Evolutionary conservation across 2,329 filamentous ascomycete species (phyloP).

Genomic region (Epichloe uncinata): DNA sequence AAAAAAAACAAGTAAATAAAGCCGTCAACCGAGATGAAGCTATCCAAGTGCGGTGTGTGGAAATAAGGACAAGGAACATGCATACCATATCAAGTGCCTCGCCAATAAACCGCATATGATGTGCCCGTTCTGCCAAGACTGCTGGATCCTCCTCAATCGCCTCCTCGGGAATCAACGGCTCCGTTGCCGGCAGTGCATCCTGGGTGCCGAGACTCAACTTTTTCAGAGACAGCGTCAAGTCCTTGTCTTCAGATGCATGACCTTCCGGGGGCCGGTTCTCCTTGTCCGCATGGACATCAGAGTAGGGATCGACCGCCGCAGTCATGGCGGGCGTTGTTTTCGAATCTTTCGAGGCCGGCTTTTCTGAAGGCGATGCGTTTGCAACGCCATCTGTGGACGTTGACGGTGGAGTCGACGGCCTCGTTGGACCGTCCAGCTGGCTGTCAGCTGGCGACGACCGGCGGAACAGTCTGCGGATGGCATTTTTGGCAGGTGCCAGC

Average conservation of each 20-base stretch:
- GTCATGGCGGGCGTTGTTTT: not conserved
- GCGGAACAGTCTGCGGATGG: slow-evolving; percentile 19
- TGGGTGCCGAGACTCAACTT: slow-evolving; percentile 10
- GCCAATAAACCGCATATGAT: slow-evolving; percentile 53
- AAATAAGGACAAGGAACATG: slow-evolving; percentile 16
- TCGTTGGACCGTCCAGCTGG: not conserved
- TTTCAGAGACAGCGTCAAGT: slow-evolving; percentile 8
- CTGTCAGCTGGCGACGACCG: slow-evolving; percentile 14
- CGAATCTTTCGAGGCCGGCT: slow-evolving; percentile 1
- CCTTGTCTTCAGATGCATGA: not conserved
- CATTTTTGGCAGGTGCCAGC: slow-evolving; percentile 18
- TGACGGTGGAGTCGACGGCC: not conserved
- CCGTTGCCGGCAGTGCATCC: not conserved
- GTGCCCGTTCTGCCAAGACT: slow-evolving; percentile 18
- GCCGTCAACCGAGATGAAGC: no score
- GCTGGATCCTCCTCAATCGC: slow-evolving; percentile 13
- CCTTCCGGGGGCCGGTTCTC: slow-evolving; percentile 17
- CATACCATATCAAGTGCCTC: slow-evolving; percentile 77
- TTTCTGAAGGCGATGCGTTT: slow-evolving; percentile 3
- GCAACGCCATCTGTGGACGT: slow-evolving; percentile 4
- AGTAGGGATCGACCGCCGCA: slow-evolving; percentile 7
- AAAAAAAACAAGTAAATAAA: no score
- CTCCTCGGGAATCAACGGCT: not conserved
- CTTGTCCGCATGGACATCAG: slow-evolving; percentile 11
- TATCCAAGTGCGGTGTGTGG: not conserved